Evolutionary conservation across 1,284 basidiomycete species (phyloP).

Genomic region (Heterobasidion parviporum): DNA sequence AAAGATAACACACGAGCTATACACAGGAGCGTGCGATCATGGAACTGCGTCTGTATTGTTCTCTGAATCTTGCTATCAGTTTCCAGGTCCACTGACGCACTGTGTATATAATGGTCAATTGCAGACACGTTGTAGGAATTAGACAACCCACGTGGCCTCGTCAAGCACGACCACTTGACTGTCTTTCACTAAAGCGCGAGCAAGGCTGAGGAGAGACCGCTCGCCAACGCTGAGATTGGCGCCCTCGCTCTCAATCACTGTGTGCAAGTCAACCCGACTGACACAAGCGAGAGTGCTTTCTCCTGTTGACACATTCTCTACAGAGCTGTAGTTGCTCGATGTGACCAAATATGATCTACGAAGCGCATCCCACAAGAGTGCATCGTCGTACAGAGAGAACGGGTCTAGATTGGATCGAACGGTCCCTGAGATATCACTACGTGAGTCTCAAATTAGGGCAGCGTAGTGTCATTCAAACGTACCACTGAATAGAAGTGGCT

Average conservation of each 20-base stretch:
- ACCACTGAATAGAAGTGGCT: not conserved
- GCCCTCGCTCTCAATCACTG: slow-evolving; percentile 79
- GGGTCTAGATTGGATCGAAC: slow-evolving; percentile 79
- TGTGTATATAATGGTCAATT: not conserved
- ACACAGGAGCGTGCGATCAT: slow-evolving; percentile 71
- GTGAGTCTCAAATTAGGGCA: not conserved
- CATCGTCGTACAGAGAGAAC: slow-evolving; percentile 69
- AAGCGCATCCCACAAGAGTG: slow-evolving; percentile 75
- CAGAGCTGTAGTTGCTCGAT: slow-evolving; percentile 8
- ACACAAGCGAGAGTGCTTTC: slow-evolving; percentile 13
- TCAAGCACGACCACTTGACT: slow-evolving; percentile 73
- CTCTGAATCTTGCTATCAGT: slow-evolving; percentile 81
- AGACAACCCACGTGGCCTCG: slow-evolving; percentile 46
- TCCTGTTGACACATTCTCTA: slow-evolving; percentile 10
- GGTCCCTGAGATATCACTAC: slow-evolving; percentile 37
- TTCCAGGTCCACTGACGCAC: slow-evolving; percentile 71
- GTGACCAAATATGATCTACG: slow-evolving; percentile 73
- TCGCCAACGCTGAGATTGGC: slow-evolving; percentile 52
- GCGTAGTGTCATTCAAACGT: not conserved
- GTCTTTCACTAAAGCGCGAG: slow-evolving; percentile 75
- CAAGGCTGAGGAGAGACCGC: slow-evolving; percentile 77
- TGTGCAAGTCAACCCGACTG: slow-evolving; percentile 68
- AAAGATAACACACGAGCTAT: slow-evolving; percentile 53
- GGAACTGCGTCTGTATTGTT: slow-evolving; percentile 78
- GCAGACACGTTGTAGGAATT: not conserved